Evolutionary conservation across 768 basidiomycete species (phyloP).

Genomic region (Leccinum truebloodii): DNA sequence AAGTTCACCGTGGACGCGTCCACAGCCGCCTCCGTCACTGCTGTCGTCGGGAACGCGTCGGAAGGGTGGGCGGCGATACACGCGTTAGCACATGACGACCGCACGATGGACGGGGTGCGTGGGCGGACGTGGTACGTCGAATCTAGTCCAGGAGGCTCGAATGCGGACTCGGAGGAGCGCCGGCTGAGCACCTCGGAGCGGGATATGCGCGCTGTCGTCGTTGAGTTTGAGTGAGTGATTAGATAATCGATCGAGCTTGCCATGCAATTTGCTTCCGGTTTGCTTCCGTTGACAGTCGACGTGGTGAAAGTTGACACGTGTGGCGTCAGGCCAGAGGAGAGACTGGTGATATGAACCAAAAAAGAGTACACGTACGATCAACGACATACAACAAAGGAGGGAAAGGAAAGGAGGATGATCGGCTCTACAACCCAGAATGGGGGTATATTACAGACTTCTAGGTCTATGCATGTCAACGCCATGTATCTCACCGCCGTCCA

Average conservation of each 20-base stretch:
- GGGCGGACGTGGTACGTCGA: conserved; percentile 18
- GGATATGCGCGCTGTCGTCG: conserved; percentile 11
- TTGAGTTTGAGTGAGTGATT: conserved; percentile 13
- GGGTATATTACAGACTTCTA: not conserved
- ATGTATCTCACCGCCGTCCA: not conserved
- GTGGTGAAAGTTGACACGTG: not conserved
- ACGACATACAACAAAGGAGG: not conserved
- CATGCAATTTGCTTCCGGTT: not conserved
- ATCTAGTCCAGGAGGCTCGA: not conserved
- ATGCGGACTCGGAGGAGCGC: not conserved
- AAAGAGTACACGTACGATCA: not conserved
- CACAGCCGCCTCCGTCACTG: not conserved
- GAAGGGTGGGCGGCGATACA: conserved; percentile 9
- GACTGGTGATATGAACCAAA: not conserved
- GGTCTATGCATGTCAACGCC: not conserved
- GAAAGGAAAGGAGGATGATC: not conserved
- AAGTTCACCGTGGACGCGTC: conserved; percentile 24
- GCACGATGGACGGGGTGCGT: conserved; percentile 11
- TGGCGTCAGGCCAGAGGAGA: not conserved
- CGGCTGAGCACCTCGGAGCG: not conserved
- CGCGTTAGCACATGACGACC: conserved; percentile 2
- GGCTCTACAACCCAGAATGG: not conserved
- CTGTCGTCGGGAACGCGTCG: conserved; percentile 16
- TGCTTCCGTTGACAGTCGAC: not conserved
- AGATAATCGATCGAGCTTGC: not conserved